Evolutionary conservation across 352 stramenopile genomes (phyloP).

Genomic region (Pythium myriotylum): DNA sequence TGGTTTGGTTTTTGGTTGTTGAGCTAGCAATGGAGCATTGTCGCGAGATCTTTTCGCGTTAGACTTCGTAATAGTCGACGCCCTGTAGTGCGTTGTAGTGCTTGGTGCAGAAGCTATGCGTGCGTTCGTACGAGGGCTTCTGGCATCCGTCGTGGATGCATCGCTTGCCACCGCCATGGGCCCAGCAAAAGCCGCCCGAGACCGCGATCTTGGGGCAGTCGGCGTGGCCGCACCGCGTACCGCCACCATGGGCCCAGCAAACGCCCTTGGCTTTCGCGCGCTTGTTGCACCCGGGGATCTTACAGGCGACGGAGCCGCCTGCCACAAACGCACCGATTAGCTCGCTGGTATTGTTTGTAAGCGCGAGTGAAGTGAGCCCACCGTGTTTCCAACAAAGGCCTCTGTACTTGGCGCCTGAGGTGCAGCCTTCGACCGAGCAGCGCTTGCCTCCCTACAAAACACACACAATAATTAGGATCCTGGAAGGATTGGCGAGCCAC

Average conservation of each 20-base stretch:
- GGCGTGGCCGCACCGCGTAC: conserved; percentile 32
- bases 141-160: conserved; percentile 22
- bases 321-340: no score
- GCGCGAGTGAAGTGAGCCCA: no score
- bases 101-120: conserved; percentile 16
- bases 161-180: conserved; percentile 17
- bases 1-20: no score
- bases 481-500: no score
- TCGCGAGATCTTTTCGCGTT: background rate
- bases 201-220: conserved; percentile 34
- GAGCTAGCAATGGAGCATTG: no score
- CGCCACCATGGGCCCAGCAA: conserved; percentile 52
- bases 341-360: no score
- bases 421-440: conserved; percentile 36
- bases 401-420: conserved; percentile 38
- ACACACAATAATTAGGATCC: conserved; percentile 1
- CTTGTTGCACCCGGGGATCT: conserved; percentile 35
- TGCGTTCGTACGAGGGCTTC: conserved; percentile 32
- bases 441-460: conserved; percentile 37
- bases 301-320: conserved; percentile 46
- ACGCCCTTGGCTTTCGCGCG: conserved; percentile 44
- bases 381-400: conserved; percentile 45
- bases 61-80: conserved; percentile 20
- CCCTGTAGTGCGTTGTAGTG: conserved; percentile 26
- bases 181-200: conserved; percentile 17